Conservation (phyloP, 176 grass and related monocot species). For the Bonia amplexicaulis region DNA sequence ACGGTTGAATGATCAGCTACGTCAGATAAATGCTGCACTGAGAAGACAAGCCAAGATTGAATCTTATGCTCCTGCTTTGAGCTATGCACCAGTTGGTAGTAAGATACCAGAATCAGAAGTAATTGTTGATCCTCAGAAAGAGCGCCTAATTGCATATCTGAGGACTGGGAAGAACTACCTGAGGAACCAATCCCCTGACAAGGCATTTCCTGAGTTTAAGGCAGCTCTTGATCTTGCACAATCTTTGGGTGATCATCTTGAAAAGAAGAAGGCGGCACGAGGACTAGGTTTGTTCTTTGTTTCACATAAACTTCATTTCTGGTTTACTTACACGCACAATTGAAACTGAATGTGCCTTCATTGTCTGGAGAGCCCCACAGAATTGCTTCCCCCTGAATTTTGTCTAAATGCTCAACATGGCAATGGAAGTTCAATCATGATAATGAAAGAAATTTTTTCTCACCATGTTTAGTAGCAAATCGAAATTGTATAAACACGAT, state of each 20-base stretch:
- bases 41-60: slow-evolving; percentile 97
- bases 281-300: slow-evolving; percentile 74
- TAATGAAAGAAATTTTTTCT: not conserved
- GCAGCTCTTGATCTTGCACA: slow-evolving; percentile 74
- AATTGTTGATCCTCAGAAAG: slow-evolving; percentile 81
- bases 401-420: not conserved
- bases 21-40: slow-evolving; percentile 92
- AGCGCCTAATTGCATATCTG: slow-evolving; percentile 61
- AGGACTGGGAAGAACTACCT: slow-evolving; percentile 88
- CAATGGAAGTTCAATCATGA: not conserved
- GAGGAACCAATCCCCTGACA: slow-evolving; percentile 70
- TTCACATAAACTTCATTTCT: not conserved
- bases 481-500: not conserved
- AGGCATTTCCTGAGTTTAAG: slow-evolving; percentile 84
- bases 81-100: slow-evolving; percentile 83
- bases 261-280: slow-evolving; percentile 90
- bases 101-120: slow-evolving; percentile 74
- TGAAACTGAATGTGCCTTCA: not conserved
- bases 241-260: slow-evolving; percentile 76
- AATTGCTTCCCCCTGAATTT: not conserved
- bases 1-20: slow-evolving; percentile 82
- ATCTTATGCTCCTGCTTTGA: slow-evolving; percentile 88
- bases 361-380: not conserved
- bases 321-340: not conserved
- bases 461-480: not conserved